Base-by-base conservation (phyloP, 2,329 filamentous ascomycete genomes). In the Colletotrichum aenigma region DNA sequence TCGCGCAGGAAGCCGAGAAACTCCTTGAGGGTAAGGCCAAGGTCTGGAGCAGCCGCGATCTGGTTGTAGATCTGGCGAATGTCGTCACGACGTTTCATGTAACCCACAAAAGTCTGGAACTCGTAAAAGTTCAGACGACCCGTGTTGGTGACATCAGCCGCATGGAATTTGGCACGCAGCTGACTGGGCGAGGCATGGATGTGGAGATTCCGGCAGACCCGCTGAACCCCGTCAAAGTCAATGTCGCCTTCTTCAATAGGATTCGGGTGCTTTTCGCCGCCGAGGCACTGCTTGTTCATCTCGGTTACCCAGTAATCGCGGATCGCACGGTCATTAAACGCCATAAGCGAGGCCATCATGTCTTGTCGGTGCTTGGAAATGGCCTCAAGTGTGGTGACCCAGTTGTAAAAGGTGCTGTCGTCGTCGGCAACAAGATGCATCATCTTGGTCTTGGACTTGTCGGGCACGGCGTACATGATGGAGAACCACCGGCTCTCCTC, bases 331-430 rank as follows among this genome's bases (percentile, higher is more conserved):
- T 98, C 93, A 78, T 94, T 93, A 82, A 96, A 97, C 7, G 95
- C 93, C 84, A 96, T 95, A 73, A 99, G 87, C 7, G 95, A 97
- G 15, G 95, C 93, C 94, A 98, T 98, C 80, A 97, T 91, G 70
- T 96, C 94, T 77, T 97, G 95, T 70, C 97, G 92, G 81, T 98
- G 95, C 79, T 94, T 94, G 55, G 95, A 94, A 78, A 98, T 94
- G 67, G 93, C 92, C 75, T 98, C 94, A 16, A 99, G 89, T 4
- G 96, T 96, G 18, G 91, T 91, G 2, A 93, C 95, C 97, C 96
- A 98, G 30, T 95, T 88, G 34, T 92, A 88, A 80, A 96, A 94
- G 9, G 93, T 91, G 78, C 92, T 91, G 62, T 92, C 88, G 76
- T 94, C 93, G 13, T 93, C 93, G 30, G 96, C 95, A 73, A 98